Percentiles rank a stretch among this genome's conserved stretches.
Evolutionary conservation across 352 stramenopile genomes (phyloP).

Genomic region (Globisporangium viniferum): DNA sequence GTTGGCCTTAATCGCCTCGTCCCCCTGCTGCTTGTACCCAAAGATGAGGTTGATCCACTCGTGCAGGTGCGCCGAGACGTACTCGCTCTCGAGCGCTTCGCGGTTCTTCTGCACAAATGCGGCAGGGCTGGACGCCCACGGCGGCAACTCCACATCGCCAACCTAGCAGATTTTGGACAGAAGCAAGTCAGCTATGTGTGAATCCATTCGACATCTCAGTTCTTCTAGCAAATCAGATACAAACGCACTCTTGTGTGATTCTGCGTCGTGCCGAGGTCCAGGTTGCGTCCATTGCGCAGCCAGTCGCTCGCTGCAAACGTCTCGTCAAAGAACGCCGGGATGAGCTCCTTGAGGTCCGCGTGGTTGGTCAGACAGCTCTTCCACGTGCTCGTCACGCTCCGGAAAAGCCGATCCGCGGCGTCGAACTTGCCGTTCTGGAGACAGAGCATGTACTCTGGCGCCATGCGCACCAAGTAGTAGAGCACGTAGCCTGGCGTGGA

Average conservation of each 20-base stretch:
- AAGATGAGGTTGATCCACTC: constrained; percentile 99
- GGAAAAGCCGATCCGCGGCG: constrained; percentile 96
- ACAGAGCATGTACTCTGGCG: constrained; percentile 95
- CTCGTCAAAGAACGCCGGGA: constrained; percentile 96
- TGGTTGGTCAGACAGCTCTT: constrained; percentile 80
- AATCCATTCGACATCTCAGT: neutral
- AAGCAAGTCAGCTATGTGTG: neutral
- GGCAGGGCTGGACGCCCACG: constrained; percentile 89
- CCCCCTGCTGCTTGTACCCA: constrained; percentile 95
- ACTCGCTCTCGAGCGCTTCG: constrained; percentile 94
- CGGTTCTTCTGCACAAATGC: constrained; percentile 91
- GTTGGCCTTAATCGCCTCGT: constrained; percentile 68
- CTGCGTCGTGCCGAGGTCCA: constrained; percentile 93
- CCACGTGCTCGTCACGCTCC: constrained; percentile 92
- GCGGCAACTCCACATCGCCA: constrained; percentile 92
- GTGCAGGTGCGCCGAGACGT: constrained; percentile 93
- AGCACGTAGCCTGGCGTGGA: constrained; percentile 94
- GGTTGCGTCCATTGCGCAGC: constrained; percentile 93
- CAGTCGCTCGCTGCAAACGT: constrained; percentile 83
- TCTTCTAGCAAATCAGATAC: too few species aligned
- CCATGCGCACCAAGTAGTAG: constrained; percentile 96
- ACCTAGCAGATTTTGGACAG: constrained; percentile 77
- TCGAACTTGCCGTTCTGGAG: constrained; percentile 99
- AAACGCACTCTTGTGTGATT: constrained; percentile 54
- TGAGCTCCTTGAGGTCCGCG: constrained; percentile 98